Base-by-base conservation (phyloP, 805 yeast genomes). In the Teunomyces pallodes region DNA sequence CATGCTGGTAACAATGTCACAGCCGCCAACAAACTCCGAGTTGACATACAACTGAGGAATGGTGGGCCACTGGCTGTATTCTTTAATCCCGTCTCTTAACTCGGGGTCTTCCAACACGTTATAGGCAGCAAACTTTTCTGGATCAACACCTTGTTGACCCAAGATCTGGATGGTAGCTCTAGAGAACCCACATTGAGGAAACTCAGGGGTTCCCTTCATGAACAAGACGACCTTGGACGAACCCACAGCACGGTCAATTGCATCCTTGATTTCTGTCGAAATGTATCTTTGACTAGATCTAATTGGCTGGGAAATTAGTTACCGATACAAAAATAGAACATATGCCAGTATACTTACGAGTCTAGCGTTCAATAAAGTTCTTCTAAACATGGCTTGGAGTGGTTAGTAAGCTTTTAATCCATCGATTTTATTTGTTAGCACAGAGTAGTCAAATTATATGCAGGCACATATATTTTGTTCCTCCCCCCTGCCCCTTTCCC, bases 121-220 rank as follows among this genome's bases (percentile, higher is more conserved):
- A 70, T 87, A 94, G 16, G 98, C 98, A 36, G 98, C 97, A 72
- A 94, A 94, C 69, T 94, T 92, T 26, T 72, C 79, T 8, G 99
- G 99, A 68, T 94, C 97, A 16, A 94, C 97, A 49, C 99, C 99
- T 65, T 92, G 95, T 64, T 90, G 92, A 10, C 99, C 98, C 51
- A 94, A 77, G 45, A 91, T 80, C 64, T 89, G 94, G 57, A 94
- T 91, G 9, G 98, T 87, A 46, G 96, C 96, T 63, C 96, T 82
- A 9, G 97, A 90, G 62, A 94, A 94, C 0, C 99, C 99, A 75
- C 99, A 94, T 59, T 90, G 95, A 36, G 99, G 99, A 50, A 87
- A 90, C 61, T 92, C 96, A 13, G 99, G 99, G 2, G 97, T 92
- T 13, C 99, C 99, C 70, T 94, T 94, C 99, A 94, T 94, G 73